Percentiles rank a stretch among this genome's conserved stretches.
Conservation (phyloP, 768 basidiomycete genomes). For the Podaxis pistillaris region DNA sequence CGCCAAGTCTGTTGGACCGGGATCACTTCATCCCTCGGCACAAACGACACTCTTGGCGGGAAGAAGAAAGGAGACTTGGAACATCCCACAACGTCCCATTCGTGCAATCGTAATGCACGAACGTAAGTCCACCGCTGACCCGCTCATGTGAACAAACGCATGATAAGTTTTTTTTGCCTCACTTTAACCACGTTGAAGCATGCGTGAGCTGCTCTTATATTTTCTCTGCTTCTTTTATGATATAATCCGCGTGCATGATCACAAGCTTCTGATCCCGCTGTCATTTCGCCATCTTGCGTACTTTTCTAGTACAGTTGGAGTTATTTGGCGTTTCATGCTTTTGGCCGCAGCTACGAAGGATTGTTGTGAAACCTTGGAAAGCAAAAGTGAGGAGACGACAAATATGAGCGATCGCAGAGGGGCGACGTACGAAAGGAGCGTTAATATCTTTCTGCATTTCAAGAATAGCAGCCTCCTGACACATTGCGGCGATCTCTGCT, state of each 20-base stretch:
- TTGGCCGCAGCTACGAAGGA: constrained; percentile 77
- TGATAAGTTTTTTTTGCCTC: not conserved
- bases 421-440: constrained; percentile 62
- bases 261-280: constrained; percentile 24
- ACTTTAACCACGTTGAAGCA: not conserved
- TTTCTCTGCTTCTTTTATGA: not conserved
- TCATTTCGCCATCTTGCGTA: constrained; percentile 67
- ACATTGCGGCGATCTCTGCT: constrained; percentile 87
- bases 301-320: constrained; percentile 67
- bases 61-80: not conserved
- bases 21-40: not conserved
- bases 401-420: not conserved
- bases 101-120: not conserved
- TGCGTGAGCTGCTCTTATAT: not conserved
- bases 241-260: not conserved
- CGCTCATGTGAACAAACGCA: not conserved
- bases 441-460: constrained; percentile 90
- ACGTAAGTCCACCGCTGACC: not conserved
- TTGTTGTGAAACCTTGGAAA: constrained; percentile 62
- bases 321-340: constrained; percentile 78
- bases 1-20: not conserved
- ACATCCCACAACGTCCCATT: not conserved
- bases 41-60: not conserved
- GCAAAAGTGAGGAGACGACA: not conserved
- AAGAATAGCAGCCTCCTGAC: constrained; percentile 92